These are phyloP conservation scores for Fusarium nodosum DNA, from an alignment of 2,329 filamentous ascomycete genomes.

Conservation along the genomic window DNA sequence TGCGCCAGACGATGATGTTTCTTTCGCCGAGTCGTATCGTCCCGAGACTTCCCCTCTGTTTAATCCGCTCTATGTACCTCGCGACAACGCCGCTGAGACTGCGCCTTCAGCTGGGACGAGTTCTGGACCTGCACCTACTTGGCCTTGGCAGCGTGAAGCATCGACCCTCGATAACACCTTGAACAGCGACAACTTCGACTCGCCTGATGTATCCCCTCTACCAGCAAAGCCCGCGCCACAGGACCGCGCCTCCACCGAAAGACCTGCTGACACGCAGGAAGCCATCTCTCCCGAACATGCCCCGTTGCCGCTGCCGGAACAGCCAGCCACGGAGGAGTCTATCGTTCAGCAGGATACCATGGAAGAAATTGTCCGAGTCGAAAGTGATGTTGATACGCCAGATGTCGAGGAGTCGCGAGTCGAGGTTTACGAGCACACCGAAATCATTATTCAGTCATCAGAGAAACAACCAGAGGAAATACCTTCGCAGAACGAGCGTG, in stretches of 20 bases:
- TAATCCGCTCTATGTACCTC: constrained; percentile 36
- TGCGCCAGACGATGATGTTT: constrained; percentile 37
- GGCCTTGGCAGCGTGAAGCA: constrained; percentile 42
- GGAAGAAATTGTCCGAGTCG: neutral
- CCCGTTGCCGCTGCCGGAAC: constrained; percentile 19
- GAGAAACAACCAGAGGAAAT: constrained; percentile 27
- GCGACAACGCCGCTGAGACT: constrained; percentile 20
- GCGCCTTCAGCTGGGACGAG: constrained; percentile 16
- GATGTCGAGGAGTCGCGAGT: constrained; percentile 16
- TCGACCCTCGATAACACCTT: constrained; percentile 17
- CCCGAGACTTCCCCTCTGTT: constrained; percentile 46
- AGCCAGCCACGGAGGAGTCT: constrained; percentile 7
- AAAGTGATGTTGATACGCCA: neutral
- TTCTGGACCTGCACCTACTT: constrained; percentile 23
- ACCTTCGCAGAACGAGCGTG: constrained; percentile 3
- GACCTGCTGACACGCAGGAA: neutral
- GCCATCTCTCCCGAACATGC: constrained; percentile 5
- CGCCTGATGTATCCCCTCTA: constrained; percentile 20
- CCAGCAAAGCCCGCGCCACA: neutral
- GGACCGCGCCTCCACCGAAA: neutral
- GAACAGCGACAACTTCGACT: constrained; percentile 16
- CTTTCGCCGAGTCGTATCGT: constrained; percentile 48
- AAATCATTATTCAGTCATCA: constrained; percentile 40
- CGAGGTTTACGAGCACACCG: constrained; percentile 30
- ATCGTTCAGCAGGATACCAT: neutral